Conservation (phyloP, 2,329 filamentous ascomycete genomes). For the Westerdykella ornata region DNA sequence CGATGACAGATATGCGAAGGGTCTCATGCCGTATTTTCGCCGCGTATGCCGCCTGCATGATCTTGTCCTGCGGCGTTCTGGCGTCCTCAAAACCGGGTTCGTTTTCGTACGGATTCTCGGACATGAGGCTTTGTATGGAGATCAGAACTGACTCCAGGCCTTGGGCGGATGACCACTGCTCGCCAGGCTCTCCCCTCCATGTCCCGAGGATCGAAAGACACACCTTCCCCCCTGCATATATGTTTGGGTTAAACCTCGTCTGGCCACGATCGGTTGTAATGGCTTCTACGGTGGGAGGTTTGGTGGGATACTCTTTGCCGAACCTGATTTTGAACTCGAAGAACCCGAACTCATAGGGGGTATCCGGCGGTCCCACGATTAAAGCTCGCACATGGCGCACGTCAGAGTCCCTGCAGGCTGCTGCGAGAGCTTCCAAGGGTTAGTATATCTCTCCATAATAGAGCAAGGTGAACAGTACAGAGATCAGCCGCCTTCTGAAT, state of each 20-base stretch:
- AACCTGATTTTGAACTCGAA: conserved; percentile 86
- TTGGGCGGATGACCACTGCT: conserved; percentile 95
- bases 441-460: conserved; percentile 6
- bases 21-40: conserved; percentile 92
- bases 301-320: conserved; percentile 74
- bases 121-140: conserved; percentile 96
- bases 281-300: conserved; percentile 55
- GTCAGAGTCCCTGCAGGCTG: conserved; percentile 80
- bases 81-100: conserved; percentile 87
- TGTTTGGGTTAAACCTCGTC: conserved; percentile 93
- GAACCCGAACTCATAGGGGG: conserved; percentile 94
- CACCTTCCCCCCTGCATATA: conserved; percentile 85
- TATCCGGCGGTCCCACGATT: conserved; percentile 87
- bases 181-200: conserved; percentile 83
- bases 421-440: conserved; percentile 62
- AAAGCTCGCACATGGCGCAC: conserved; percentile 81
- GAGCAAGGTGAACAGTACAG: conserved; percentile 49
- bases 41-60: conserved; percentile 66
- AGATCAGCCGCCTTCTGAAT: conserved; percentile 78
- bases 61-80: conserved; percentile 61
- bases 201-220: conserved; percentile 94
- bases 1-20: conserved; percentile 76
- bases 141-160: conserved; percentile 89
- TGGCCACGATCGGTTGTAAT: conserved; percentile 83
- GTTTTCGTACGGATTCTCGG: conserved; percentile 87